Evolutionary conservation across 257 asterid species (phyloP).

Genomic region (Linderniella brevidens): DNA sequence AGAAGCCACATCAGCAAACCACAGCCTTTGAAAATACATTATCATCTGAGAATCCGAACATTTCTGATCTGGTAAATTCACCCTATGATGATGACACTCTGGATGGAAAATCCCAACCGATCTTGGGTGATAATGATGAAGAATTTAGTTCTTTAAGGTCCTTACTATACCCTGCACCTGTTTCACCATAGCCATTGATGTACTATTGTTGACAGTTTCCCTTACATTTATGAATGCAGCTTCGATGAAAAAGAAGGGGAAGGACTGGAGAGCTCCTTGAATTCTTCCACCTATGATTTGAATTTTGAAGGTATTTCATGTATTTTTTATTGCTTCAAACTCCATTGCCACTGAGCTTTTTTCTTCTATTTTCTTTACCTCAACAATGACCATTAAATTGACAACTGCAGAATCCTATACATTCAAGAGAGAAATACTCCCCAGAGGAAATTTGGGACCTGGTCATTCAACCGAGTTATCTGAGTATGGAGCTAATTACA

Average conservation of each 20-base stretch:
- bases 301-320: slow-evolving; percentile 30
- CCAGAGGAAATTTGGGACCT: slow-evolving; percentile 34
- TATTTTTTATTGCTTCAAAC: background rate
- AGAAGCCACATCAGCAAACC: slow-evolving; percentile 38
- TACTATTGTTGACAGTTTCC: slow-evolving; percentile 15
- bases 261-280: slow-evolving; percentile 15
- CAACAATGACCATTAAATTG: background rate
- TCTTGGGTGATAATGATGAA: slow-evolving; percentile 18
- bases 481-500: slow-evolving; percentile 21
- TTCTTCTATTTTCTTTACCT: no score
- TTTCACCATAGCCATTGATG: background rate
- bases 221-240: slow-evolving; percentile 16
- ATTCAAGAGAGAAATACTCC: slow-evolving; percentile 41
- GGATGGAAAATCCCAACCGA: slow-evolving; percentile 17
- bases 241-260: slow-evolving; percentile 28
- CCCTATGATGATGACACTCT: slow-evolving; percentile 21
- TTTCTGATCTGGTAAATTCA: slow-evolving; percentile 18
- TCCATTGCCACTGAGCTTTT: background rate
- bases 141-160: slow-evolving; percentile 36
- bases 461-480: slow-evolving; percentile 26
- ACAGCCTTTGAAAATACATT: slow-evolving; percentile 16
- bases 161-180: slow-evolving; percentile 10
- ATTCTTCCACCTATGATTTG: slow-evolving; percentile 17
- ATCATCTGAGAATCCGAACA: slow-evolving; percentile 14
- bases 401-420: slow-evolving; percentile 25